phyloP scores from a whole-genome alignment of 306 rosid species.

The Vigna radiata region DNA sequence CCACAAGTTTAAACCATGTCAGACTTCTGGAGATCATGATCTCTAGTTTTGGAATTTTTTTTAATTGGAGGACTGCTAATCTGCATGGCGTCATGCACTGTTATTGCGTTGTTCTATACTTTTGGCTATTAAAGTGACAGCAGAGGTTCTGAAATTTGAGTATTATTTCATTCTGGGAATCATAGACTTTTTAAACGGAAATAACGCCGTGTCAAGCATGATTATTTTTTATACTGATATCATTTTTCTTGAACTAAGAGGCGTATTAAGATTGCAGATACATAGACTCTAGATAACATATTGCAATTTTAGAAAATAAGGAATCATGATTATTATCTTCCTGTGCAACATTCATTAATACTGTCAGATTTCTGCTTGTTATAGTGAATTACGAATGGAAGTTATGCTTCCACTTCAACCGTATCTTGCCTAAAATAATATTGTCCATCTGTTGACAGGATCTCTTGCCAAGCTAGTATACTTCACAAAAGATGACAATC shows the following conservation, averaged over 20 bases:
- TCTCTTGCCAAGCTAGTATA: conserved; percentile 86
- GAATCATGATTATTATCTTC: neutral
- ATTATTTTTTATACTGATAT: conserved; percentile 18
- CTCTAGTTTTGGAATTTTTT: neutral
- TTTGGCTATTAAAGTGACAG: neutral
- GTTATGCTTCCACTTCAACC: conserved; percentile 27
- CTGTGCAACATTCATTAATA: conserved; percentile 20
- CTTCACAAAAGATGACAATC: conserved; percentile 63
- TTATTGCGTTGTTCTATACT: neutral
- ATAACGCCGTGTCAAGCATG: conserved; percentile 14
- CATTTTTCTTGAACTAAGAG: conserved; percentile 5
- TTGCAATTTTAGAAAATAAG: conserved; percentile 9
- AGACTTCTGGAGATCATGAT: conserved; percentile 2
- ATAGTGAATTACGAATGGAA: conserved; percentile 22
- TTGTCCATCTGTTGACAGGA: conserved; percentile 59
- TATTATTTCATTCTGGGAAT: conserved; percentile 21
- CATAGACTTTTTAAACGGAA: conserved; percentile 30
- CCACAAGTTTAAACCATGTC: neutral
- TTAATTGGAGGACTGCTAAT: neutral
- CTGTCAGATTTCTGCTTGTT: conserved; percentile 14
- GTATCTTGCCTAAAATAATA: conserved; percentile 10
- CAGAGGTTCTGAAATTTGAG: conserved; percentile 10
- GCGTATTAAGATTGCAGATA: neutral
- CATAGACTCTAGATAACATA: conserved; percentile 13
- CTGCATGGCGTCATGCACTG: neutral